Base-by-base conservation (phyloP, 352 stramenopile genomes). In the Phytophthora colocasiae region DNA sequence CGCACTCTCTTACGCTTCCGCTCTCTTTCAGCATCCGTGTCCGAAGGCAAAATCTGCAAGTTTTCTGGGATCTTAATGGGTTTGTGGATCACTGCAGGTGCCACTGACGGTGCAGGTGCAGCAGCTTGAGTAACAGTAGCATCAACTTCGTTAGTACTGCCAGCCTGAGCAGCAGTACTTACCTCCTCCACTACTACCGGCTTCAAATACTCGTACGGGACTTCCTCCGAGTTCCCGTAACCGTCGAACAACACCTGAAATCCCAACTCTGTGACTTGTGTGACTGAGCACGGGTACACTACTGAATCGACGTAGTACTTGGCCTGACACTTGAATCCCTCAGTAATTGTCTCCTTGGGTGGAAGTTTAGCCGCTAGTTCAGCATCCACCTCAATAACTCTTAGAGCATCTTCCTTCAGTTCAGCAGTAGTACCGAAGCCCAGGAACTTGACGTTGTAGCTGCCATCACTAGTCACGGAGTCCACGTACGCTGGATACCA, bases 191-290 rank as follows among this genome's bases (percentile, higher is more conserved):
- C 17, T 12, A 46, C 15, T 7, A 52, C 48, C 52, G 66, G 63
- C 7, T 68, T 78, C 58, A 97, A 66, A 78, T 97, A 97, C 73
- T 96, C 89, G 43, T 90, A 92, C 22, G 91, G 91, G 36, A 97
- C 87, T 69, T 97, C 91, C 62, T 97, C 91, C 44, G 80, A 86
- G 72, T 97, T 97, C 56, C 89, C 89, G 61, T 97, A 97, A 41
- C 85, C 80, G 12, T 91, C 81, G 60, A 96, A 97, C n/a, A 93
- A 65, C 49, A 97, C 85, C 29, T 88, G 87, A 63, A 92, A 95
- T 1, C 91, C 91, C 48, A 90, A 53, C 1, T 63, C 47, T 6
- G 90, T 96, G 22, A 89, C 59, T 14, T 83, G 75, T 9, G 82
- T 87, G 36, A 97, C 79, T 7, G 69, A 69, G 34, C 81, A 90